These are phyloP conservation scores for Phytophthora ramorum DNA, from an alignment of 352 stramenopile genomes.

Conservation along the genomic window DNA sequence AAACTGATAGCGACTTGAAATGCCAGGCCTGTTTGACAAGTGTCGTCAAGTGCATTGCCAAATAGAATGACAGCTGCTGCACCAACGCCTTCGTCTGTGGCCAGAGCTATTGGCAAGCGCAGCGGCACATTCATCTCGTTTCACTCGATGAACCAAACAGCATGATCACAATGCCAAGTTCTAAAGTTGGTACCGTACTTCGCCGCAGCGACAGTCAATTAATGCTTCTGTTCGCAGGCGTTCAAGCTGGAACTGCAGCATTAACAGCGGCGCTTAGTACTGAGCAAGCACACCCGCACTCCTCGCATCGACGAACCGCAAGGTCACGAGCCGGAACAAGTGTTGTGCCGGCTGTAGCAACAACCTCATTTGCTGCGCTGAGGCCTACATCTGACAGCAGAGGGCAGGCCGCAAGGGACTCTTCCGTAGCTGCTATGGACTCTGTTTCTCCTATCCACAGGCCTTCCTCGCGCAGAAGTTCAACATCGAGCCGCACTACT, in stretches of 20 bases:
- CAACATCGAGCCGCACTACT: not conserved
- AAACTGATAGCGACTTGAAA: not conserved
- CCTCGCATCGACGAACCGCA: constrained; percentile 9
- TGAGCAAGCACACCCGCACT: not conserved
- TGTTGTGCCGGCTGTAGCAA: not conserved
- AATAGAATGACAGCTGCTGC: not conserved
- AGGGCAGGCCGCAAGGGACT: too few relatives aligned
- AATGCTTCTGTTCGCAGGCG: not conserved
- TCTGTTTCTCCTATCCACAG: too few relatives aligned
- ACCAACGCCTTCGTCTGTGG: not conserved
- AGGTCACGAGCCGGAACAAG: not conserved
- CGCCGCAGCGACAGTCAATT: constrained; percentile 2
- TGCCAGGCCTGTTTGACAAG: not conserved
- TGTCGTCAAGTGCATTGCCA: not conserved
- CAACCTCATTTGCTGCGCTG: not conserved
- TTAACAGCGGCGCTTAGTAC: not conserved
- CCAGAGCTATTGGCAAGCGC: not conserved
- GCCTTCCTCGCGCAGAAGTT: too few relatives aligned
- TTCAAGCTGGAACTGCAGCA: constrained; percentile 9
- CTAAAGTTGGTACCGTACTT: constrained; percentile 5
- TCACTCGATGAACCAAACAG: not conserved
- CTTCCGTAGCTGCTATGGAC: too few relatives aligned
- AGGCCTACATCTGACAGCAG: not conserved
- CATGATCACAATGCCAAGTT: constrained; percentile 7
- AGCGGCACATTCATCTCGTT: not conserved